phyloP scores from a whole-genome alignment of 257 asterid genomes.

The Prunella vulgaris region DNA sequence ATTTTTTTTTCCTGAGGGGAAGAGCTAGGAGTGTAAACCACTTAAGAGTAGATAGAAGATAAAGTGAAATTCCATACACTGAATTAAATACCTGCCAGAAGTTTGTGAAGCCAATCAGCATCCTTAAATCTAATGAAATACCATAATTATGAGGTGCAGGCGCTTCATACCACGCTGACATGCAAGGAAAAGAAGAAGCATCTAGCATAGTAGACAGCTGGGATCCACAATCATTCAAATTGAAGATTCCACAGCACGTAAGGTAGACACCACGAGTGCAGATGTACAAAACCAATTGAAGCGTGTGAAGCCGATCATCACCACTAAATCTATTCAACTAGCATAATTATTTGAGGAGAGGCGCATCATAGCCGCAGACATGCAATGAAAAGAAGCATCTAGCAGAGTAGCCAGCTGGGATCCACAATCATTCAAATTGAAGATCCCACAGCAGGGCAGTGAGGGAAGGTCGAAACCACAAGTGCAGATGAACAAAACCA shows the following conservation, averaged over 20 bases:
- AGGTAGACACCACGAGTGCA: conserved; percentile 78
- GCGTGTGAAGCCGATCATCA: conserved; percentile 54
- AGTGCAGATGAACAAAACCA: conserved; percentile 88
- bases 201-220: conserved; percentile 76
- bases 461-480: conserved; percentile 78
- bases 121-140: conserved; percentile 50
- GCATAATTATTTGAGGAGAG: conserved; percentile 54
- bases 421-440: conserved; percentile 79
- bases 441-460: conserved; percentile 83
- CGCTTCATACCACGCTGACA: conserved; percentile 53
- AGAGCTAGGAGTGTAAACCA: too few relatives aligned
- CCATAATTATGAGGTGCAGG: conserved; percentile 51
- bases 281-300: conserved; percentile 79
- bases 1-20: background rate
- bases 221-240: conserved; percentile 83
- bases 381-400: conserved; percentile 80
- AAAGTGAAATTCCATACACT: conserved; percentile 25
- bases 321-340: conserved; percentile 51
- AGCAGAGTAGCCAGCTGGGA: conserved; percentile 83
- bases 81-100: conserved; percentile 61
- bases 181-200: conserved; percentile 82
- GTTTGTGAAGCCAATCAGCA: conserved; percentile 54
- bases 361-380: conserved; percentile 58
- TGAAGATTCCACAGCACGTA: conserved; percentile 84
- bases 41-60: too few relatives aligned